Conservation (phyloP, 2,329 filamentous ascomycete species). For the Hymenoscyphus fraxineus region DNA sequence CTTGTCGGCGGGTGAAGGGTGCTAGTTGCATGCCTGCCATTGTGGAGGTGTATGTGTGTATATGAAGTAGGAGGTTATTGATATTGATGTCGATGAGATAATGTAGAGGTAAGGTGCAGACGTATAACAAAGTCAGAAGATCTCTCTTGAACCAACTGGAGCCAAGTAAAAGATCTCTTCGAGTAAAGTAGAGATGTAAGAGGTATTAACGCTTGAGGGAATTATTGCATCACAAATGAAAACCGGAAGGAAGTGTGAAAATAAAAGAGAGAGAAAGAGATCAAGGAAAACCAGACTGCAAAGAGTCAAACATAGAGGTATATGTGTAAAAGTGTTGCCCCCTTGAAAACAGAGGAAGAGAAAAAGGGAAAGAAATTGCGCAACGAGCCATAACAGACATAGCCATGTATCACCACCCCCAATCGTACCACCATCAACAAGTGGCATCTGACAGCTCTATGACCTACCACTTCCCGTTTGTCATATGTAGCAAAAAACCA, state of each 20-base stretch:
- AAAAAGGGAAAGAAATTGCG: neutral
- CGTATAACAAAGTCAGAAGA: neutral
- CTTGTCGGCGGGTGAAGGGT: slow-evolving; percentile 3
- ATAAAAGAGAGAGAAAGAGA: neutral
- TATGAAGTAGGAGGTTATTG: too few species aligned
- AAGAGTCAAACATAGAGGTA: slow-evolving; percentile 3
- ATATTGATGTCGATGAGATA: neutral
- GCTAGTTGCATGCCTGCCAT: slow-evolving; percentile 8
- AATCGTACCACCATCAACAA: neutral
- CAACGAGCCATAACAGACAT: neutral
- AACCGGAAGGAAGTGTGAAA: neutral
- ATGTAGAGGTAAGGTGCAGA: neutral
- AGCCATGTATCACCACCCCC: slow-evolving; percentile 3
- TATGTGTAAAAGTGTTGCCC: neutral
- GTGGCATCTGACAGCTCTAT: slow-evolving; percentile 19
- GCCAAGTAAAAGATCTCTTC: neutral
- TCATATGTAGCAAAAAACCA: slow-evolving; percentile 20
- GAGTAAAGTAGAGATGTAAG: neutral
- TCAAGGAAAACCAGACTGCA: neutral
- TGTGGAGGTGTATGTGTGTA: neutral
- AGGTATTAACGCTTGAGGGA: neutral
- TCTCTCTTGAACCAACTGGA: neutral
- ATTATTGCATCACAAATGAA: neutral
- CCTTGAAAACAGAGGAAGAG: neutral
- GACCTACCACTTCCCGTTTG: slow-evolving; percentile 22